A percentile compares a stretch with the other conserved stretches of the same genome.
These are phyloP conservation scores for Primulina huaijiensis DNA, from an alignment of 257 asterid genomes.

Conservation along the genomic window DNA sequence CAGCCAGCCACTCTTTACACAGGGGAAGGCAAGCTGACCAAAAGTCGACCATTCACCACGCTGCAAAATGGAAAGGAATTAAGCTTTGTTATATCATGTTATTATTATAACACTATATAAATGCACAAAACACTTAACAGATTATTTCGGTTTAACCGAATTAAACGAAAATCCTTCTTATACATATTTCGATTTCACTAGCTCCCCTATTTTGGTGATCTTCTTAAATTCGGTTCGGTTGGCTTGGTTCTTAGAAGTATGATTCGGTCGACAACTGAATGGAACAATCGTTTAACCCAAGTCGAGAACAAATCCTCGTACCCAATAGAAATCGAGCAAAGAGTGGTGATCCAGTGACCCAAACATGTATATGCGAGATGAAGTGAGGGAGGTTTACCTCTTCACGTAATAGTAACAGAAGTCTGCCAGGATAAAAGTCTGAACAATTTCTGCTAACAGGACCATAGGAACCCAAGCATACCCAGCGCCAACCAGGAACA, in stretches of 20 bases:
- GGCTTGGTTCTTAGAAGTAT: too few species aligned
- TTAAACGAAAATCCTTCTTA: too few species aligned
- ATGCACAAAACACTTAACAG: background rate
- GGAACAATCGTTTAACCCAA: too few species aligned
- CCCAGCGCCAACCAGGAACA: conserved; percentile 57
- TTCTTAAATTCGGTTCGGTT: too few species aligned
- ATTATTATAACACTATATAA: too few species aligned
- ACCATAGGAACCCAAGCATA: conserved; percentile 71
- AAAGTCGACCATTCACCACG: background rate
- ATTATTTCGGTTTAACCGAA: background rate
- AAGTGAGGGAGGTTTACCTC: conserved; percentile 41
- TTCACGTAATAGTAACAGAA: conserved; percentile 84
- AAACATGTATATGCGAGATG: too few species aligned
- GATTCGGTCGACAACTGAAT: too few species aligned
- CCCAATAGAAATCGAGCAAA: too few species aligned
- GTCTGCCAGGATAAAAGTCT: conserved; percentile 88
- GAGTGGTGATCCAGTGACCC: background rate
- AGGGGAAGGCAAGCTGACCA: background rate
- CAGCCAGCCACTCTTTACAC: background rate
- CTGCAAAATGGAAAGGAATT: background rate
- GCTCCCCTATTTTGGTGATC: too few species aligned
- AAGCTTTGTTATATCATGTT: background rate
- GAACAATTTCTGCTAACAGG: conserved; percentile 68
- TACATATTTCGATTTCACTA: too few species aligned
- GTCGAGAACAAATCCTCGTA: too few species aligned